A percentile compares a stretch with the other conserved stretches of the same genome.
These are phyloP conservation scores for Calycina herbarum DNA, from an alignment of 2,329 filamentous ascomycete genomes.

Conservation along the genomic window DNA sequence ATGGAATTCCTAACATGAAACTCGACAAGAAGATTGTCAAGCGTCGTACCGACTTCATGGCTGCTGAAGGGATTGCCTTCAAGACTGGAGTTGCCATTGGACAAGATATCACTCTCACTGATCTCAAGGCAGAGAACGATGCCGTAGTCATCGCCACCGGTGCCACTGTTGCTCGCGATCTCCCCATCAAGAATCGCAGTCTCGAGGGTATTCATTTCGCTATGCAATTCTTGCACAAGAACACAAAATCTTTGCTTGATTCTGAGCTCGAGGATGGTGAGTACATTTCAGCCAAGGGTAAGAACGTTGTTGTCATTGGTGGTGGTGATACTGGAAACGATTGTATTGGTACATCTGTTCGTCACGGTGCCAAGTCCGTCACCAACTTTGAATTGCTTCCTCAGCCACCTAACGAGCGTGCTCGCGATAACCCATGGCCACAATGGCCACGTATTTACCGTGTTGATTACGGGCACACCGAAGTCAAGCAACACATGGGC, in stretches of 20 bases:
- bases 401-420: conserved; percentile 87
- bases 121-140: conserved; percentile 72
- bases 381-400: conserved; percentile 96
- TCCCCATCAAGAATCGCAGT: conserved; percentile 86
- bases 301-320: conserved; percentile 94
- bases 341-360: conserved; percentile 94
- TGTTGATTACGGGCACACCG: conserved; percentile 95
- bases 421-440: conserved; percentile 94
- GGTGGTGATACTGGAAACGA: conserved; percentile 98
- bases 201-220: conserved; percentile 91
- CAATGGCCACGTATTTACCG: conserved; percentile 98
- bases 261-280: conserved; percentile 79
- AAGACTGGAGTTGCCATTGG: conserved; percentile 77
- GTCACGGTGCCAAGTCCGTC: conserved; percentile 92
- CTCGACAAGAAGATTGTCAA: conserved; percentile 97
- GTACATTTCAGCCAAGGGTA: conserved; percentile 94
- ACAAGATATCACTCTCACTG: conserved; percentile 67
- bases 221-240: conserved; percentile 96
- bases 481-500: conserved; percentile 94
- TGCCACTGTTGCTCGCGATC: conserved; percentile 87
- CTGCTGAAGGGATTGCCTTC: conserved; percentile 81
- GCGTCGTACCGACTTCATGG: conserved; percentile 93
- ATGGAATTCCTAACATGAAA: conserved; percentile 99
- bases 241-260: conserved; percentile 96
- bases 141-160: conserved; percentile 91